A percentile compares a stretch with the other conserved stretches of the same genome.
These are phyloP conservation scores for Leccinum subrobustum DNA, from an alignment of 1,284 basidiomycete genomes.

Conservation along the genomic window DNA sequence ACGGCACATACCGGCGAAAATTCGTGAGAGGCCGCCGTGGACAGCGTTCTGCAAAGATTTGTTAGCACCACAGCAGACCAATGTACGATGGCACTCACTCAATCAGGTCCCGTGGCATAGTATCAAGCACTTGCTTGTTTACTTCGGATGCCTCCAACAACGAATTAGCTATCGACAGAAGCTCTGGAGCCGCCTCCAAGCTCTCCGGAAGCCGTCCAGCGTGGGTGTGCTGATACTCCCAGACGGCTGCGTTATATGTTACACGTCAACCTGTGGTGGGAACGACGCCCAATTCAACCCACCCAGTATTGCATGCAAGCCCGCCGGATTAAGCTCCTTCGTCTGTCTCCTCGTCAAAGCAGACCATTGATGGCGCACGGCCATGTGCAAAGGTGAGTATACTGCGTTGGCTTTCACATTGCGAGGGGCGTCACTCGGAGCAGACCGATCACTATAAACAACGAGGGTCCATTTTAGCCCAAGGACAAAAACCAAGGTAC, in stretches of 20 bases:
- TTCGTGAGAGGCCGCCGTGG: conserved; percentile 76
- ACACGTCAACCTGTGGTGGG: conserved; percentile 14
- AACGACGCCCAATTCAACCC: conserved; percentile 25
- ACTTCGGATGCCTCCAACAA: conserved; percentile 64
- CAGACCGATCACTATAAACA: conserved; percentile 57
- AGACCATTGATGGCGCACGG: conserved; percentile 71
- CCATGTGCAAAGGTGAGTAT: conserved; percentile 65
- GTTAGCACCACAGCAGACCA: conserved; percentile 9
- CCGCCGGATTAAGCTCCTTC: conserved; percentile 74
- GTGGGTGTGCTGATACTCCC: conserved; percentile 76
- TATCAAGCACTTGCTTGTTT: conserved; percentile 62
- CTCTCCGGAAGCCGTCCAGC: conserved; percentile 56
- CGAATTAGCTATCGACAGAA: conserved; percentile 59
- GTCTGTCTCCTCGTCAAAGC: conserved; percentile 69
- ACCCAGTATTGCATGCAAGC: conserved; percentile 76
- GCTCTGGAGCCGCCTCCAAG: conserved; percentile 48
- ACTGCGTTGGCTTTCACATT: conserved; percentile 60
- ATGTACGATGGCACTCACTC: conserved; percentile 41
- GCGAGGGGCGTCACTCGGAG: conserved; percentile 60
- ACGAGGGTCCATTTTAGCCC: conserved; percentile 13
- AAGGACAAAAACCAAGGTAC: conserved; percentile 11
- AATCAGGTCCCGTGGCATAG: conserved; percentile 55
- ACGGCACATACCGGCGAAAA: conserved; percentile 91
- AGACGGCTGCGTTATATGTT: conserved; percentile 57
- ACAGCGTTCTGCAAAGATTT: conserved; percentile 47